Base-by-base conservation (phyloP, 2,329 filamentous ascomycete genomes). In the Paecilomyces niveus region DNA sequence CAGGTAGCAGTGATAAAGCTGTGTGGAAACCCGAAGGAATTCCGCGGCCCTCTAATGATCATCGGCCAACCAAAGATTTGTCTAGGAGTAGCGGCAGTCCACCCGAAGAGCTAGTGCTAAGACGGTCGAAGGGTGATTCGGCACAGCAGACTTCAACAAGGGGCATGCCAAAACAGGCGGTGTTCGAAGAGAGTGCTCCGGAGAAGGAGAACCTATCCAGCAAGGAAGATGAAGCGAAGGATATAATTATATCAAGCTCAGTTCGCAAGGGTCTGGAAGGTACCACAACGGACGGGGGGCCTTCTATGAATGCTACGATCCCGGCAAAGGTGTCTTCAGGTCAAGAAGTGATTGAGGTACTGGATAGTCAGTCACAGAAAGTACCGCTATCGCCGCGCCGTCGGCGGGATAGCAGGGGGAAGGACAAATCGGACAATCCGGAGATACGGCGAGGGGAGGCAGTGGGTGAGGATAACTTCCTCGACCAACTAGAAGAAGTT, bases 331-430 rank as follows among this genome's bases (percentile, higher is more conserved):
- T 1, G 39, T 18, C n/a, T 45, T 45, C 57, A 26, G 58, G 55
- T 5, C 26, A 55, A 11, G 67, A 68, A 18, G 53, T 68, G 2
- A 54, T 69, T 35, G 65, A 69, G 21, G 68, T 72, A 18, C 69
- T 67, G 2, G 65, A 70, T 54, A 72, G 70, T 39, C 70, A 73
- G n/a, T 45, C 39, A 58, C 67, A 72, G 31, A 58, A 54, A 45
- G 54, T 33, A 13, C 39, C 45, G 29, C 49, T 32, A 21, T 45
- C 39, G 8, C 39, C 39, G 18, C 39, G 39, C 4, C 5, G 9
- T 9, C 18, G 11, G 21, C n/a, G 35, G 7, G 51, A 24, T 18
- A 53, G 21, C 21, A 29, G 15, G 51, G 29, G 21, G 22, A 53
- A 53, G 21, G 35, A 2, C 26, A 53, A 45, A 18, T 15, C 26